Conservation (phyloP, 768 basidiomycete genomes). For the Lyophyllum atratum region DNA sequence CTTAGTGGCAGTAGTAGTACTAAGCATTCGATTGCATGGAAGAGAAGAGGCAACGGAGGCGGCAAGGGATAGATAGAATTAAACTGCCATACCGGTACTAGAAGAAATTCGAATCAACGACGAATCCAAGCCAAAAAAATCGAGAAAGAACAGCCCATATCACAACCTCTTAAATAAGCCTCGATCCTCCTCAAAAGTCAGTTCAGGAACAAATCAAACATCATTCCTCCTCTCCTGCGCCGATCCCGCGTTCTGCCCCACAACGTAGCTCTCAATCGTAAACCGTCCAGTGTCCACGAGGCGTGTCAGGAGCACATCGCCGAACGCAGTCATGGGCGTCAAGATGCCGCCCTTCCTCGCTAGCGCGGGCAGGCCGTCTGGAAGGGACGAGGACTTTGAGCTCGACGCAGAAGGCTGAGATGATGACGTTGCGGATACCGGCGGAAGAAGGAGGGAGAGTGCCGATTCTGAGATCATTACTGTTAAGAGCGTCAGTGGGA, state of each 20-base stretch:
- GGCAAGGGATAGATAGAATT: no score
- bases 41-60: no score
- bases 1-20: no score
- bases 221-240: constrained; percentile 21
- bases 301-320: constrained; percentile 71
- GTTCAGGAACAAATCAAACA: constrained; percentile 10
- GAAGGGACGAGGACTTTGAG: constrained; percentile 31
- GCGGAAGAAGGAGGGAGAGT: constrained; percentile 62
- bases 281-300: constrained; percentile 60
- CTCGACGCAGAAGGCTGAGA: constrained; percentile 13
- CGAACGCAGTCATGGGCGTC: constrained; percentile 83
- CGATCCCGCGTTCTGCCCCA: constrained; percentile 24
- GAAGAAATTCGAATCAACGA: no score
- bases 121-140: no score
- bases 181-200: not conserved
- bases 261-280: constrained; percentile 54
- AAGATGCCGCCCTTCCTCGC: constrained; percentile 74
- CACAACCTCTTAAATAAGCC: no score
- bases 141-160: not conserved
- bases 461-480: constrained; percentile 83
- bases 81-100: no score
- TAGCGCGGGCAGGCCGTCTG: constrained; percentile 50
- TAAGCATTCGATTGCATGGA: no score
- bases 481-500: constrained; percentile 26
- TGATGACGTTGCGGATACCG: constrained; percentile 18